Evolutionary conservation across 495 filamentous ascomycete genomes (phyloP), one percentile per base, ranked within the genome.

Genomic region (Podospora pseudoanserina): DNA sequence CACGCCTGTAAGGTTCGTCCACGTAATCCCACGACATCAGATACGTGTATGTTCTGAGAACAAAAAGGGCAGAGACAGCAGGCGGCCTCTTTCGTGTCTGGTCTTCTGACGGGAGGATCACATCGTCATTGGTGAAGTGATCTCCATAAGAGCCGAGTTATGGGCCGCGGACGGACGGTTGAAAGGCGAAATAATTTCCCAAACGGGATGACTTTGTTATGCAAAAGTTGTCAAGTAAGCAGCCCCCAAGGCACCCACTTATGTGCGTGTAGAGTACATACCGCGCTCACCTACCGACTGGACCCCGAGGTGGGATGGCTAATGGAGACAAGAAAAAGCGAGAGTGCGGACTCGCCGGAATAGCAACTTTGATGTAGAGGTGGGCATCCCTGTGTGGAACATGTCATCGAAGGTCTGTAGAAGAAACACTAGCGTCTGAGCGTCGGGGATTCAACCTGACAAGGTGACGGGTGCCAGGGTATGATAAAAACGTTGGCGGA

Each of bases 121-220:
- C 76, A 75, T 79, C 80, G 74, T 75, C 73, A 78, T 78, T 79
- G 73, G 76, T 63, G 71, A 59, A 32, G 72, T 67, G 80, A 80
- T 81, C 73, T 74, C 73, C 78, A 76, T 81, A 76, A 78, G 73
- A 77, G 73, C 72, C 74, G 75, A 77, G 67, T 66, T 81, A 81
- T 81, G 68, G 74, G 68, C 74, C 68, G 73, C 63, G 72, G 71
- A 68, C 61, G 67, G 71, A 74, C 72, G 79, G 78, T 64, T 79
- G 80, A 79, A 76, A 76, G 66, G 68, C 58, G 68, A 70, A 67
- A 78, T 74, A 80, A 81, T 80, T 82, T 82, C 80, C 80, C 80
- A 80, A 80, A 77, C 56, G 62, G 70, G 78, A 69, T 66, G 68
- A 58, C 68, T 65, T 77, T 76, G 77, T 82, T 69, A 83, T 83